Percentiles rank a stretch among this genome's conserved stretches.
Evolutionary conservation across 306 rosid species (phyloP).

Genomic region (Vigna radiata): DNA sequence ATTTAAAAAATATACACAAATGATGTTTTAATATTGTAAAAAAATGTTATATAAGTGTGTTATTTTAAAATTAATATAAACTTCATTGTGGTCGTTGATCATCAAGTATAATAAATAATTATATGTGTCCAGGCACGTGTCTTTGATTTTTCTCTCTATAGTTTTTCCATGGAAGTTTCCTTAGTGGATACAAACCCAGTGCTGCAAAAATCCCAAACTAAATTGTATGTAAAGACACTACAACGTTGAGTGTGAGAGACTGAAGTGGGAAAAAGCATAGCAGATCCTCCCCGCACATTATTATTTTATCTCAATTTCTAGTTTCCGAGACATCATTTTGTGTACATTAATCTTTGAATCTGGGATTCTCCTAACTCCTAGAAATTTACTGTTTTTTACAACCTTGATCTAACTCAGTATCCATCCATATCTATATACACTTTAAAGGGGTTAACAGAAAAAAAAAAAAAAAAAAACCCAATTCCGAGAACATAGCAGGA

Average conservation of each 20-base stretch:
- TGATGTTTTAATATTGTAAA: too few relatives aligned
- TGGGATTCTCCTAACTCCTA: constrained; percentile 28
- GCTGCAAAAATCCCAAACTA: constrained; percentile 20
- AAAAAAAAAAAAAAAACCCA: background rate
- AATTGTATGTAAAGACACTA: background rate
- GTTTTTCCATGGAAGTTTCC: constrained; percentile 42
- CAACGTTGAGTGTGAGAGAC: background rate
- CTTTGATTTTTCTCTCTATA: background rate
- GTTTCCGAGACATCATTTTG: constrained; percentile 40
- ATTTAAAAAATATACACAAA: too few relatives aligned
- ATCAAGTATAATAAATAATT: background rate
- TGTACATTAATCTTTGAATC: constrained; percentile 40
- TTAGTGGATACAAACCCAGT: constrained; percentile 21
- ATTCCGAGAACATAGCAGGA: background rate
- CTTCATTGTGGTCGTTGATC: background rate
- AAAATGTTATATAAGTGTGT: too few relatives aligned
- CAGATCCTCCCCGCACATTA: constrained; percentile 22
- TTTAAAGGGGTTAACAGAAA: background rate
- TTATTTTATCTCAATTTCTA: background rate
- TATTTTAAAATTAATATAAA: background rate
- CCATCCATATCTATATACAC: constrained; percentile 16
- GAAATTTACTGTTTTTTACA: background rate
- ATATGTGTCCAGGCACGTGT: background rate
- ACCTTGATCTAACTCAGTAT: constrained; percentile 29
- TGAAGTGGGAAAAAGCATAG: background rate